Evolutionary conservation across 352 stramenopile species (phyloP).

Genomic region (Globisporangium orthogonon): DNA sequence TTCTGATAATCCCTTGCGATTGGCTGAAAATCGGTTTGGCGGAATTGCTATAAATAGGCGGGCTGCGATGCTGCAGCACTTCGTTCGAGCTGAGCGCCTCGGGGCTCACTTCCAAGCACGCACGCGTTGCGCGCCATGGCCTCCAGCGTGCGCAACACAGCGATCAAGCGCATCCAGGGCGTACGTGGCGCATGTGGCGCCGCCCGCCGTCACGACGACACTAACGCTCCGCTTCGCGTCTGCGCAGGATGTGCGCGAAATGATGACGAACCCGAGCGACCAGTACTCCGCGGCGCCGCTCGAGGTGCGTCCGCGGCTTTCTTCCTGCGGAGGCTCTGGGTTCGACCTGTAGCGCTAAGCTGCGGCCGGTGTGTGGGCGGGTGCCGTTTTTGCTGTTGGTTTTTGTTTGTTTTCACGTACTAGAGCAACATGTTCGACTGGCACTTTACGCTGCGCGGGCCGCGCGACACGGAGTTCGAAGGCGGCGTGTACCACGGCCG

Average conservation of each 20-base stretch:
- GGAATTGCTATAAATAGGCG: too few relatives aligned
- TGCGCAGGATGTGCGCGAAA: constrained; percentile 75
- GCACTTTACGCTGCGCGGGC: constrained; percentile 98
- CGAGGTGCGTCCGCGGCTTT: constrained; percentile 26
- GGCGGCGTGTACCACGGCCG: constrained; percentile 97
- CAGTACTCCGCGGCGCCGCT: constrained; percentile 74
- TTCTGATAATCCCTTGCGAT: too few relatives aligned
- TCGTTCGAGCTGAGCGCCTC: too few relatives aligned
- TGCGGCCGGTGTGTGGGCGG: too few relatives aligned
- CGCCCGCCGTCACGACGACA: too few relatives aligned
- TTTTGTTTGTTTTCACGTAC: background rate
- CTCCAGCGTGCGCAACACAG: constrained; percentile 63
- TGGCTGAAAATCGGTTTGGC: too few relatives aligned
- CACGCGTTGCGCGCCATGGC: constrained; percentile 17
- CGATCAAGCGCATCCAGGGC: constrained; percentile 83
- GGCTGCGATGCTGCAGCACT: too few relatives aligned
- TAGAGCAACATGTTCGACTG: constrained; percentile 90
- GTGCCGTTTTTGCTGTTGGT: too few relatives aligned
- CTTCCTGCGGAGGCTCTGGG: too few relatives aligned
- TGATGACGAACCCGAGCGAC: constrained; percentile 85
- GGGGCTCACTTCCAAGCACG: too few relatives aligned
- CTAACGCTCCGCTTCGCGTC: background rate
- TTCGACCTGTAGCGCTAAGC: too few relatives aligned
- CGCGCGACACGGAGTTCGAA: constrained; percentile 94
- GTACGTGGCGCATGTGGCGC: constrained; percentile 20